Percentiles rank a stretch among this genome's conserved stretches.
Evolutionary conservation across 169 alveolate species (phyloP).

Genomic region (Cryptosporidium parvum): DNA sequence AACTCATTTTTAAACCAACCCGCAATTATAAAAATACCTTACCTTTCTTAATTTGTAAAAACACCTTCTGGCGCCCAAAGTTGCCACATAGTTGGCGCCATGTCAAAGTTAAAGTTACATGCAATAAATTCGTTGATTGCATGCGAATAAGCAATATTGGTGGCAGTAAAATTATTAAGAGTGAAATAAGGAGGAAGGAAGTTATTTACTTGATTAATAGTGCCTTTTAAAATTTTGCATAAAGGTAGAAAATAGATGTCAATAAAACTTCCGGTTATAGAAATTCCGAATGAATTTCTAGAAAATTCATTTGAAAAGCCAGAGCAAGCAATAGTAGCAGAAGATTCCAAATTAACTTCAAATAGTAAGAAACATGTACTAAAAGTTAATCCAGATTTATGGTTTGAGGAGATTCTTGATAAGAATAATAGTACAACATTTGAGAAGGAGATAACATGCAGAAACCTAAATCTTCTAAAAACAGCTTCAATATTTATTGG

Average conservation of each 20-base stretch:
- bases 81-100: constrained; percentile 16
- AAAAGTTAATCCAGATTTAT: constrained; percentile 63
- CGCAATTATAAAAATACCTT: too few relatives aligned
- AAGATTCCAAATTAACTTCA: not conserved
- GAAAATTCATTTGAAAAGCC: constrained; percentile 57
- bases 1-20: not conserved
- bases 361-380: constrained; percentile 12
- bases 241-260: constrained; percentile 7
- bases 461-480: constrained; percentile 45
- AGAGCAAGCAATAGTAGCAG: constrained; percentile 11
- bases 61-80: not conserved
- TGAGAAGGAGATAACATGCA: constrained; percentile 69
- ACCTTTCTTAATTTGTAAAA: not conserved
- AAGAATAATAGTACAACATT: constrained; percentile 55
- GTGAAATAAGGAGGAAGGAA: not conserved
- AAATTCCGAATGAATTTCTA: constrained; percentile 25
- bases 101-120: constrained; percentile 14
- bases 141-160: not conserved
- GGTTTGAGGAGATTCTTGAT: constrained; percentile 68
- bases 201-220: not conserved
- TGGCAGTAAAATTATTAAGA: not conserved
- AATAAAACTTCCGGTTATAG: constrained; percentile 10
- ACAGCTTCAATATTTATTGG: constrained; percentile 63
- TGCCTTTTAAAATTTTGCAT: not conserved
- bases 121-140: not conserved